These are phyloP conservation scores for Datisca glomerata DNA, from an alignment of 306 rosid genomes.

Conservation along the genomic window DNA sequence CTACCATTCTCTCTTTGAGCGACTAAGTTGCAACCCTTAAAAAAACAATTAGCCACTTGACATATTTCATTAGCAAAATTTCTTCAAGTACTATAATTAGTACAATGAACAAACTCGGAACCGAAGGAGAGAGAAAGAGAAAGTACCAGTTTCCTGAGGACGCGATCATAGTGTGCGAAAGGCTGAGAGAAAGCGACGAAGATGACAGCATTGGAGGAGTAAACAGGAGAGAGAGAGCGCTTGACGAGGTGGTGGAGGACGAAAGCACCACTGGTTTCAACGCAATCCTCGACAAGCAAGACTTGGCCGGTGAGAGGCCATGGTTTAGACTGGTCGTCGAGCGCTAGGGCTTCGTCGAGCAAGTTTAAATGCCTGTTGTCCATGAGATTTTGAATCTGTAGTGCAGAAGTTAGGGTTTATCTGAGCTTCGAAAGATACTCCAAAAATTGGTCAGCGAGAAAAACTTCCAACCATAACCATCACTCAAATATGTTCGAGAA, in stretches of 20 bases:
- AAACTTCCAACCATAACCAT: no score
- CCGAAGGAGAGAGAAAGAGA: conserved; percentile 2
- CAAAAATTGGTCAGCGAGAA: not conserved
- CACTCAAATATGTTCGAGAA: no score
- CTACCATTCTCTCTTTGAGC: conserved; percentile 59
- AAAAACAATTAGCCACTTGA: no score
- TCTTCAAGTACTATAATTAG: conserved; percentile 10
- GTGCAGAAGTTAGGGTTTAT: not conserved
- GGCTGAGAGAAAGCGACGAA: conserved; percentile 71
- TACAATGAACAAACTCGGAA: no score
- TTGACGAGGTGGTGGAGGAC: conserved; percentile 82
- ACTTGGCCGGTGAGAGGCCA: conserved; percentile 36
- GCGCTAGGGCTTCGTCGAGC: conserved; percentile 58
- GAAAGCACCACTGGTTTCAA: conserved; percentile 69
- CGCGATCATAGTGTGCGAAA: conserved; percentile 69
- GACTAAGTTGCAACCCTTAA: conserved; percentile 81
- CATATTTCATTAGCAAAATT: no score
- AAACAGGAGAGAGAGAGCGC: conserved; percentile 36
- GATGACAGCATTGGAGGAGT: conserved; percentile 39
- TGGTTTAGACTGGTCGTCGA: conserved; percentile 13
- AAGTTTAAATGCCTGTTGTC: conserved; percentile 28
- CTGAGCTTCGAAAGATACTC: not conserved
- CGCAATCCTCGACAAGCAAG: conserved; percentile 59
- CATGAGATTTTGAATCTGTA: conserved; percentile 20
- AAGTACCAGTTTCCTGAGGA: conserved; percentile 63